A percentile compares a stretch with the other conserved stretches of the same genome.
Evolutionary conservation across 2,329 filamentous ascomycete genomes (phyloP).

Genomic region (Xylaria sp.): DNA sequence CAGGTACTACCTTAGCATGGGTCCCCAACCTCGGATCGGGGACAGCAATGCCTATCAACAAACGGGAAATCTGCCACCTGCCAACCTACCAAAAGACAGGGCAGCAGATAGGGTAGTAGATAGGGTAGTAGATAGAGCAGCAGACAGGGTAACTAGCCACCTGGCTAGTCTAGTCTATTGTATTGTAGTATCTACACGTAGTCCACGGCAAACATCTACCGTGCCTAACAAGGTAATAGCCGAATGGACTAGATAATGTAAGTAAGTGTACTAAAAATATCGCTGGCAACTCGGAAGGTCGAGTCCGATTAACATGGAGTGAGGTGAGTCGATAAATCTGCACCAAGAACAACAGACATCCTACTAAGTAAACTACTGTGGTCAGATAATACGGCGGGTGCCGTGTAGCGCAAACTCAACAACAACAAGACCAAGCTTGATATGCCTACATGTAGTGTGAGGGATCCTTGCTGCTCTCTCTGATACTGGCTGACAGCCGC

Average conservation of each 20-base stretch:
- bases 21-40: slow-evolving; percentile 1
- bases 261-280: too few species aligned
- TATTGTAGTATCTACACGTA: too few species aligned
- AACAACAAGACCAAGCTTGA: slow-evolving; percentile 7
- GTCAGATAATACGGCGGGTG: neutral
- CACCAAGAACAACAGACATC: neutral
- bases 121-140: neutral
- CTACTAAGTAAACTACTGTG: neutral
- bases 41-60: neutral
- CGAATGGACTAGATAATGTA: too few species aligned
- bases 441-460: slow-evolving; percentile 1
- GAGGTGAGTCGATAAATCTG: neutral
- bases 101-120: neutral
- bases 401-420: slow-evolving; percentile 18
- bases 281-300: too few species aligned
- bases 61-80: neutral
- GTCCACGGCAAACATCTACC: too few species aligned
- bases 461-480: slow-evolving; percentile 9
- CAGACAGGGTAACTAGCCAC: neutral
- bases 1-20: neutral
- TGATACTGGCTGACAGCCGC: slow-evolving; percentile 19
- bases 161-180: too few species aligned
- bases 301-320: neutral
- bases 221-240: too few species aligned
- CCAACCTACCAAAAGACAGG: neutral